Evolutionary conservation across 306 rosid species (phyloP), one percentile per base, ranked within the genome.

Genomic region (Vachellia collinsii): DNA sequence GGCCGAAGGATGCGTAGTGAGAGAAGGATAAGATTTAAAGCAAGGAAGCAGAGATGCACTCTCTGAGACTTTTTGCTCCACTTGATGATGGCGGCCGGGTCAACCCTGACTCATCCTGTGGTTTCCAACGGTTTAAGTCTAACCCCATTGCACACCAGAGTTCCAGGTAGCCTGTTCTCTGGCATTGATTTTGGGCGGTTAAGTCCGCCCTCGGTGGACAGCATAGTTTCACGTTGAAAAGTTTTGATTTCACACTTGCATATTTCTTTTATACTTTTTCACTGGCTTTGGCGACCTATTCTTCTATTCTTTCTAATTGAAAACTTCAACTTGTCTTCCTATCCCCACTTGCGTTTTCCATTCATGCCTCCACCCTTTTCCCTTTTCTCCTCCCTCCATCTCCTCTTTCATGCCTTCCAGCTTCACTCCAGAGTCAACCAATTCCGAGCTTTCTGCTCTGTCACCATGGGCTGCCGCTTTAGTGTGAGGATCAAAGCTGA

Each of bases 401-500:
- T 43, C 8, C 50, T 37, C 36, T 61, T 61, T 4, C 43, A 19
- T 22, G 41, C 11, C 44, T 79, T 29, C 71, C 67, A 47, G 16
- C 44, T 67, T 22, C 74, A 66, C 80, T 80, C 71, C 62, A 25
- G 77, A 51, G 75, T 67, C 43, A 68, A 47, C 17, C 17, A 22
- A 5, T 62, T 80, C 29, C 59, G 59, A 64, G 75, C 56, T 77
- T 53, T 13, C 20, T 54, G 50, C 79, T 85, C 68, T 78, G 58
- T 71, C 54, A 10, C 82, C 64, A 95, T 93, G 99, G 99, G 99
- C 83, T 90, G 95, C 71, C 93, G 93, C 88, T 82, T 86, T 3
- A 91, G 97, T 88, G 86, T 90, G 44, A 88, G 81, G 84, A 89
- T 95, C 85, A 95, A 95, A 88, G 99, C 98, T 79, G 97, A 91